Evolutionary conservation across 805 yeast genomes (phyloP), one percentile per base, ranked within the genome.

Genomic region (Hemisphaericaspora nanyangensis): DNA sequence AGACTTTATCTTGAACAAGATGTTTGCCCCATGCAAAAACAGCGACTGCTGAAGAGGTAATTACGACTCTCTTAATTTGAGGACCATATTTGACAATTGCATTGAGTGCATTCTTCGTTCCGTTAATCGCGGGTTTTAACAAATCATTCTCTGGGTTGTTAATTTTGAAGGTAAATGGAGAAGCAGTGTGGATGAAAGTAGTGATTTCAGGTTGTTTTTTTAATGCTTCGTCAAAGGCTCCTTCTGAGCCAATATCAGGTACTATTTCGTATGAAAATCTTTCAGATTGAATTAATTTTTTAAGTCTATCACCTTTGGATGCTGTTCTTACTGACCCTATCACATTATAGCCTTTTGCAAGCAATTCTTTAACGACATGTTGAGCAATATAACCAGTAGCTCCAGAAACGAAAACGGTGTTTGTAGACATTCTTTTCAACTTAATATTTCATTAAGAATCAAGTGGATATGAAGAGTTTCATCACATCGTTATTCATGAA

Each of bases 371-470:
- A 37, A 76, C 61, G n/a, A 76, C 60, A 50, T 77, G 77, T 44
- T 61, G 68, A 20, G 82, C 80, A 41, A 77, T 69, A 50, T 68
- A 77, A 10, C 82, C 82, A 7, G 75, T 60, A 11, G 78, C 78
- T 22, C 81, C 82, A 2, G 80, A 61, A 24, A 77, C 63, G 33
- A 75, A 65, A 19, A 73, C 74, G 4, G 50, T 46, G 12, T 31
- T 40, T 17, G 39, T 3, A 8, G 8, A 10, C 31, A 29, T 29
- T 29, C 8, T 29, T 15, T 25, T 25, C n/a, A n/a, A n/a, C n/a
- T n/a, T n/a, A n/a, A n/a, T n/a, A n/a, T n/a, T n/a, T n/a, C n/a
- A n/a, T n/a, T n/a, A n/a, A n/a, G n/a, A n/a, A n/a, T n/a, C n/a
- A n/a, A n/a, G n/a, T n/a, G n/a, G n/a, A n/a, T n/a, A n/a, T n/a